A percentile compares a stretch with the other conserved stretches of the same genome.
These are phyloP conservation scores for Crepidotus variabilis DNA, from an alignment of 768 basidiomycete genomes.

Conservation along the genomic window DNA sequence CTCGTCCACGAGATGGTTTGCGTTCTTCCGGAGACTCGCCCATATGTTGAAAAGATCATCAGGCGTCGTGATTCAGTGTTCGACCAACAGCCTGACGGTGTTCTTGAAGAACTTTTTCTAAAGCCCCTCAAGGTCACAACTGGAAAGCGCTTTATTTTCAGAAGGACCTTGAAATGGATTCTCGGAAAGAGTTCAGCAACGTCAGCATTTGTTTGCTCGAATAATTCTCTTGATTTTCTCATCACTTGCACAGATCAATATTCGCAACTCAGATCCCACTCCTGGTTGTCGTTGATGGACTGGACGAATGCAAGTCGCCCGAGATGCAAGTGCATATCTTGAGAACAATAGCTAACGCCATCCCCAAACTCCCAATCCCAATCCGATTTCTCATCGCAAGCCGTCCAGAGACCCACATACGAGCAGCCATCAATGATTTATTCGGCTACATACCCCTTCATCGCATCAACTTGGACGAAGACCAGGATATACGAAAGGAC, in stretches of 20 bases:
- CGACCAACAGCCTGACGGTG: not conserved
- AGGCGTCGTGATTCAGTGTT: not conserved
- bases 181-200: too few species aligned
- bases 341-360: not conserved
- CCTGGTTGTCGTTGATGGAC: slow-evolving; percentile 10
- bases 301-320: slow-evolving; percentile 12
- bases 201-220: too few species aligned
- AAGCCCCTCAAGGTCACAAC: too few species aligned
- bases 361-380: not conserved
- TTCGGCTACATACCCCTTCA: not conserved
- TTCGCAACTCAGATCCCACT: not conserved
- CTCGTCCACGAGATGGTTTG: not conserved
- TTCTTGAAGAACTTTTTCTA: not conserved
- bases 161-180: too few species aligned
- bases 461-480: slow-evolving; percentile 4
- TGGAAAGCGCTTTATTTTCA: not conserved
- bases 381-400: slow-evolving; percentile 15
- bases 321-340: slow-evolving; percentile 8
- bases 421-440: slow-evolving; percentile 5
- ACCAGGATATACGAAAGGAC: not conserved
- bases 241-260: too few species aligned
- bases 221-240: too few species aligned
- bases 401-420: slow-evolving; percentile 13
- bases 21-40: not conserved
- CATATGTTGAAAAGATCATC: not conserved